Percentiles rank a stretch among this genome's conserved stretches.
Conservation (phyloP, 139 green algal species). For the Ettlia oleoabundans region DNA sequence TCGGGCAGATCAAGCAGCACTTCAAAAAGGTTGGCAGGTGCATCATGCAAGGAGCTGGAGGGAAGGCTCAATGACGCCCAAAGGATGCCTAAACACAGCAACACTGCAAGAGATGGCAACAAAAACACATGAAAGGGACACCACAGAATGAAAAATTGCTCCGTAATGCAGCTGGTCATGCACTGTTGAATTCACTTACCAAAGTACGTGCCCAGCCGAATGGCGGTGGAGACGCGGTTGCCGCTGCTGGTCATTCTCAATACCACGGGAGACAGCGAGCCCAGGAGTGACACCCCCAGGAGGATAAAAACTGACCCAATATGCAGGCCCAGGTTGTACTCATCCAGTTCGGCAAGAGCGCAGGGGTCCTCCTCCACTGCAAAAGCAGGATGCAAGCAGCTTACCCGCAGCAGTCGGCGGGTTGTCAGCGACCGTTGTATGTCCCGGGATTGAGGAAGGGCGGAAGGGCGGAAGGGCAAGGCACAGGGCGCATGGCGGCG, state of each 20-base stretch:
- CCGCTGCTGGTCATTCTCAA: neutral
- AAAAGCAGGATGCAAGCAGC: no score
- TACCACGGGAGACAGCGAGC: slow-evolving; percentile 5
- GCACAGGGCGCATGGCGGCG: neutral
- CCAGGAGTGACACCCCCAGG: slow-evolving; percentile 18
- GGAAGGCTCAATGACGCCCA: no score
- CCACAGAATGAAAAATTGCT: no score
- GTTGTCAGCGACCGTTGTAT: no score
- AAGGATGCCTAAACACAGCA: no score
- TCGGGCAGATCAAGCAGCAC: neutral
- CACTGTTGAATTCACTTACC: no score
- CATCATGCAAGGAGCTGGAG: no score
- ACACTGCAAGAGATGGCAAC: no score
- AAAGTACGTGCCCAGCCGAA: neutral
- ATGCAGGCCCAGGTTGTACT: slow-evolving; percentile 26
- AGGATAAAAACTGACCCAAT: slow-evolving; percentile 40
- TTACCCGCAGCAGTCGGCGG: no score
- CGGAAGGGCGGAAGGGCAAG: neutral
- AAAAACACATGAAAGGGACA: no score
- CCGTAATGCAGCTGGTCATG: no score
- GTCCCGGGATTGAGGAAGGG: no score
- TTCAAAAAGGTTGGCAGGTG: neutral
- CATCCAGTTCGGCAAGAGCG: neutral
- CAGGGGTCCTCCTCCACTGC: neutral
- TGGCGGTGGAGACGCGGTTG: neutral